These are phyloP conservation scores for Triglochin maritima DNA, from an alignment of 106 monocot species.

Conservation along the genomic window DNA sequence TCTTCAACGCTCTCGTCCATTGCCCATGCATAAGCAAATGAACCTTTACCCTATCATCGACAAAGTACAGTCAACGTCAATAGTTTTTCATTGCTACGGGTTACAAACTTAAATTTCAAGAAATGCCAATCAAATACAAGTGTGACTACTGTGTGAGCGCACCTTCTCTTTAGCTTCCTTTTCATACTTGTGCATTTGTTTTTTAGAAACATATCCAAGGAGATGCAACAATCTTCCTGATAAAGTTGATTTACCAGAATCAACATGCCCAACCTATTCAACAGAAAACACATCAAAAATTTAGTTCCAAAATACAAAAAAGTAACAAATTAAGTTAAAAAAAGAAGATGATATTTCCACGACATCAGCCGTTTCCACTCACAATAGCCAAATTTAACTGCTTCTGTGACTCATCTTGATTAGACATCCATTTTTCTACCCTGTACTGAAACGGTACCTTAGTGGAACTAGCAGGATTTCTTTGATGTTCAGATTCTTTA, in stretches of 20 bases:
- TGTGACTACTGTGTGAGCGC: neutral
- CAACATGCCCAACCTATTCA: conserved; percentile 88
- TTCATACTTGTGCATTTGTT: conserved; percentile 91
- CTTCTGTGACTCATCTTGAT: conserved; percentile 29
- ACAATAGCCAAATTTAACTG: conserved; percentile 93
- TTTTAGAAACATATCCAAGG: conserved; percentile 67
- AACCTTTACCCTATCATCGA: conserved; percentile 84
- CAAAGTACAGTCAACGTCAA: too few relatives aligned
- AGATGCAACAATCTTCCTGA: conserved; percentile 80
- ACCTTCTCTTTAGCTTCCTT: conserved; percentile 93
- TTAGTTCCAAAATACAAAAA: neutral
- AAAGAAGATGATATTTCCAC: neutral
- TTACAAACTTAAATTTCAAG: neutral
- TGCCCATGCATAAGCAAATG: conserved; percentile 97
- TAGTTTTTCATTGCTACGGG: too few relatives aligned
- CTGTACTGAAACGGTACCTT: conserved; percentile 33
- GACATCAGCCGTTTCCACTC: too few relatives aligned
- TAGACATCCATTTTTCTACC: conserved; percentile 73
- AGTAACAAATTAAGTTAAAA: neutral
- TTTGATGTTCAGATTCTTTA: conserved; percentile 4
- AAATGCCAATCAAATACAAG: neutral
- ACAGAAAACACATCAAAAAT: neutral
- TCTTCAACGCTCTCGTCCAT: conserved; percentile 95
- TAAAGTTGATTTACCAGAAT: conserved; percentile 96
- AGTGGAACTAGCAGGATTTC: conserved; percentile 12